A percentile compares a stretch with the other conserved stretches of the same genome.
Evolutionary conservation across 345 rosid species (phyloP).

Genomic region (Linum trigynum): DNA sequence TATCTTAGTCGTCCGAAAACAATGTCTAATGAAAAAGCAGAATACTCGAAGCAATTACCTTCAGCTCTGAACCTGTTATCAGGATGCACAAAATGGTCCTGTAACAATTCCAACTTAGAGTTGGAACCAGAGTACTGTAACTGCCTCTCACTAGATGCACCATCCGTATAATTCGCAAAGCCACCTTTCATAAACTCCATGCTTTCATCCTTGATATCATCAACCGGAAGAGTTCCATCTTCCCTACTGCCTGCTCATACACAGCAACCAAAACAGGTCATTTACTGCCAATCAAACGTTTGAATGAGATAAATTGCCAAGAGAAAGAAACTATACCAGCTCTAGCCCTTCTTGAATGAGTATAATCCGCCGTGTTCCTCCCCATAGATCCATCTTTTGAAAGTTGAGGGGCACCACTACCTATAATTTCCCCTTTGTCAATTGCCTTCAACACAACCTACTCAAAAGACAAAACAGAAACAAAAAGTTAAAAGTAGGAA

Average conservation of each 20-base stretch:
- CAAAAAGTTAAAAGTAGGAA: conserved; percentile 12
- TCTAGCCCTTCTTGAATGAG: conserved; percentile 49
- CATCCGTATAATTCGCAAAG: conserved; percentile 22
- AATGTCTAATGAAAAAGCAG: background rate
- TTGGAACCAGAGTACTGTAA: conserved; percentile 18
- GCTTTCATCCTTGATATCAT: conserved; percentile 40
- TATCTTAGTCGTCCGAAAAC: conserved; percentile 14
- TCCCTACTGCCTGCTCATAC: conserved; percentile 60
- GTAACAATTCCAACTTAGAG: conserved; percentile 22
- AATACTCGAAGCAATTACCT: conserved; percentile 27
- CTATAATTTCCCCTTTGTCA: conserved; percentile 67
- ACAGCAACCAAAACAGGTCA: conserved; percentile 19
- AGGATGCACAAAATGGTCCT: conserved; percentile 23
- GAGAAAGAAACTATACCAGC: conserved; percentile 39
- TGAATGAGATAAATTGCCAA: background rate
- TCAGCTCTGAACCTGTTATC: conserved; percentile 45
- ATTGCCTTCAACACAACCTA: conserved; percentile 74
- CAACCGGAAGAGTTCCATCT: conserved; percentile 37
- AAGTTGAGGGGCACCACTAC: conserved; percentile 72
- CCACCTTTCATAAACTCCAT: conserved; percentile 29
- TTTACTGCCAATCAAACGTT: conserved; percentile 3
- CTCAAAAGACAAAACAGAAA: conserved; percentile 7
- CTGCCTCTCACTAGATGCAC: conserved; percentile 25
- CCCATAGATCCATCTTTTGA: conserved; percentile 62
- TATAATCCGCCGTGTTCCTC: conserved; percentile 33